These are phyloP conservation scores for Ottelia alismoides DNA, from an alignment of 106 monocot species.

Conservation along the genomic window DNA sequence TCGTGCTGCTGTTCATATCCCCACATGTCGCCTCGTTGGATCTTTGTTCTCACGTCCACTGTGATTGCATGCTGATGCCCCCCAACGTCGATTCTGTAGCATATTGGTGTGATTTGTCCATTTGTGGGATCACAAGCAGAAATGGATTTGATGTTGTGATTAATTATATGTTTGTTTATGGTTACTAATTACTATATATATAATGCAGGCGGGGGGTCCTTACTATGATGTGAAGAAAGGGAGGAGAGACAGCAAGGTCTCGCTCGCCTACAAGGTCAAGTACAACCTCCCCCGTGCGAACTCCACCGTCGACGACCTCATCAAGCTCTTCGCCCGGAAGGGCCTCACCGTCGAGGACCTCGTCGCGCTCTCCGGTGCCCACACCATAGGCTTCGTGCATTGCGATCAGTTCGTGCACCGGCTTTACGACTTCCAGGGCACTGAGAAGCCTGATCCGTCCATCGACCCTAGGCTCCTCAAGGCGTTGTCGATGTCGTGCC, in stretches of 20 bases:
- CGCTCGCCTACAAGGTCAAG: constrained; percentile 33
- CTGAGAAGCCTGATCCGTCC: constrained; percentile 35
- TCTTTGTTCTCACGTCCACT: no score
- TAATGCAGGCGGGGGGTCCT: constrained; percentile 72
- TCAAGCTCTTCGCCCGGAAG: constrained; percentile 54
- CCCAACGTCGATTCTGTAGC: no score
- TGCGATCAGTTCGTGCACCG: constrained; percentile 68
- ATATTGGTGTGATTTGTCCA: no score
- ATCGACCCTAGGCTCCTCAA: constrained; percentile 67
- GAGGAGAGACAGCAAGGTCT: constrained; percentile 66
- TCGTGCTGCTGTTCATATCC: no score
- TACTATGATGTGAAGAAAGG: constrained; percentile 76
- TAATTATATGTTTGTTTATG: neutral
- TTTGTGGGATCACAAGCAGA: neutral
- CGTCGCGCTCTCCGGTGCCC: constrained; percentile 75
- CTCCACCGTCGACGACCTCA: constrained; percentile 57
- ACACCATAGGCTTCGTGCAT: constrained; percentile 86
- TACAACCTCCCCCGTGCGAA: constrained; percentile 58
- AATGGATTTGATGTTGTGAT: neutral
- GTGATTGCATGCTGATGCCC: no score
- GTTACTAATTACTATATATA: neutral
- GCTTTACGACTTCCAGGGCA: constrained; percentile 60
- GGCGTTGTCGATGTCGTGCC: constrained; percentile 75
- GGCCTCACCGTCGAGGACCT: constrained; percentile 42
- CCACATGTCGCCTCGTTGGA: no score